phyloP scores from a whole-genome alignment of 129 eudicot species.

The Calendula officinalis region DNA sequence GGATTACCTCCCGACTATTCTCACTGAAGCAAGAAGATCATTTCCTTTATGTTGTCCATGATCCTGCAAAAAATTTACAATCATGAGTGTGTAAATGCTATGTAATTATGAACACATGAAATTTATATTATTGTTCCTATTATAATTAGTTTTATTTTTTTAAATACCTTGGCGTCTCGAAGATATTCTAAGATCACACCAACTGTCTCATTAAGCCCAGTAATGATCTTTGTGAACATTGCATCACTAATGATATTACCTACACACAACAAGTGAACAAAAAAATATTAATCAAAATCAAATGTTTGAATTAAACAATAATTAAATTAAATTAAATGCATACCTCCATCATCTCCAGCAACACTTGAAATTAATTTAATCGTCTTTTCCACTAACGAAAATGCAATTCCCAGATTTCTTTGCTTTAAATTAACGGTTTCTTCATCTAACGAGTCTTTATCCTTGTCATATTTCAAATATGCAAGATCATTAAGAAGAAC shows the following conservation, averaged over 20 bases:
- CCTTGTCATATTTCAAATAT: conserved; percentile 70
- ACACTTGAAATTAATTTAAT: conserved; percentile 67
- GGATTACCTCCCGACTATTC: conserved; percentile 78
- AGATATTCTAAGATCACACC: conserved; percentile 76
- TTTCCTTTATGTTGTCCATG: conserved; percentile 80
- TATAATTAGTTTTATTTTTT: background rate
- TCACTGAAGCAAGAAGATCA: conserved; percentile 88
- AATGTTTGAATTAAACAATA: background rate
- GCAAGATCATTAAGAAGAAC: conserved; percentile 91
- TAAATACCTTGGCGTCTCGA: conserved; percentile 82
- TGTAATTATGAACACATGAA: background rate
- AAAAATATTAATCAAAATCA: background rate
- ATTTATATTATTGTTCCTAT: background rate
- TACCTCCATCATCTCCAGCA: conserved; percentile 72
- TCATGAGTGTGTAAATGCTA: conserved; percentile 4
- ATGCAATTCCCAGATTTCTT: conserved; percentile 66
- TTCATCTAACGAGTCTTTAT: conserved; percentile 37
- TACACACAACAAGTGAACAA: conserved; percentile 23
- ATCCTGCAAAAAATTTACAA: conserved; percentile 46
- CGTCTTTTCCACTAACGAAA: conserved; percentile 71
- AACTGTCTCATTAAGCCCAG: conserved; percentile 81
- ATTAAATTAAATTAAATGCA: conserved; percentile 8
- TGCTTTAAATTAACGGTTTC: conserved; percentile 48
- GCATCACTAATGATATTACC: conserved; percentile 54
- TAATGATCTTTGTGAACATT: conserved; percentile 60